Base-by-base conservation (phyloP, 2,329 filamentous ascomycete genomes). In the Aspergillus awamori region DNA sequence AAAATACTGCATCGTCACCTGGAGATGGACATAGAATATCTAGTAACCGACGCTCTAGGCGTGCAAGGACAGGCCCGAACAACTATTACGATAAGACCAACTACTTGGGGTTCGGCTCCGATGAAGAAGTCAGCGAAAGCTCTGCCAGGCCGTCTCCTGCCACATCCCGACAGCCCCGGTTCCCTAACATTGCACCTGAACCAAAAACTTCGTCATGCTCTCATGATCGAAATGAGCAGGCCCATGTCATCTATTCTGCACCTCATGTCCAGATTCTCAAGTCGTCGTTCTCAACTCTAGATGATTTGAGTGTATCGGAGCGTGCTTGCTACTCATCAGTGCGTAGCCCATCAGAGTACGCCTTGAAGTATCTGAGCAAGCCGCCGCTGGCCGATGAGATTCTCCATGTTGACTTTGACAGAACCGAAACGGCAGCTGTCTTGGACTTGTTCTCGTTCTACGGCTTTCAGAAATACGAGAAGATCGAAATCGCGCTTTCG, bases 71-170 rank as follows among this genome's bases (percentile, higher is more conserved):
- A 5, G 68, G 65, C 4, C 73, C 74, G 2, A 48, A 15, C 1
- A 77, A 77, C 20, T 78, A 78, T 53, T 77, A 72, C 52, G 59
- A 67, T 13, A 68, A 60, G 30, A 33, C 63, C 6, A 57, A 62
- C 6, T 63, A 72, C 41, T 57, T 39, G 4, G 58, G 63, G 3
- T 58, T 57, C 15, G 67, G 65, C 8, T 59, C 64, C 17, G 66
- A 65, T 15, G 60, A 63, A 7, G 61, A 64, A 24, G 48, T 54
- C 41, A 38, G 60, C 41, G 28, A 22, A 33, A 54, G 20, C 10
- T 17, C 8, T 26, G 47, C 22, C 5, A 28, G 39, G 7, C 17
- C 38, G 3, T 26, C 22, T 6, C 52, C 52, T 30, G 11, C 36
- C 15, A 45, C 3, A 26, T 30, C 33, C 30, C 53, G 48, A 47